A percentile compares a stretch with the other conserved stretches of the same genome.
Conservation (phyloP, 2,329 filamentous ascomycete genomes). For the Botrytis medusae region DNA sequence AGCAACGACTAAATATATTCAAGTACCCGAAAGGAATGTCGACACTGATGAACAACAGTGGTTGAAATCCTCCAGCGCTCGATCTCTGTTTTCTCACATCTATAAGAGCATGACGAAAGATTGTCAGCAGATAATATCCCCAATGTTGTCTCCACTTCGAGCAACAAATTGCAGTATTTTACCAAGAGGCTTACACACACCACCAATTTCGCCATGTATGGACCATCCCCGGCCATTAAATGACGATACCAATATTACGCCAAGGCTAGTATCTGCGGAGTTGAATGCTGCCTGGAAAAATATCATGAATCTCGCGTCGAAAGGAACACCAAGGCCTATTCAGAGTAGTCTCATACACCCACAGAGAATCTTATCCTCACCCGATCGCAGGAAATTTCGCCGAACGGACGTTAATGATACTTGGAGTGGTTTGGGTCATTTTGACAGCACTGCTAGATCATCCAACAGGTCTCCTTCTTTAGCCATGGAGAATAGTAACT, state of each 20-base stretch:
- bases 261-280: background rate
- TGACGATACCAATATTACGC: background rate
- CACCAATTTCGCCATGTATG: background rate
- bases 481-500: background rate
- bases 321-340: background rate
- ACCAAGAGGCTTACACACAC: background rate
- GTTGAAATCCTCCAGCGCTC: background rate
- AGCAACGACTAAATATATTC: conserved; percentile 23
- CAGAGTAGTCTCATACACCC: background rate
- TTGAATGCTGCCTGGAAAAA: background rate
- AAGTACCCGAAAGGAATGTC: conserved; percentile 24
- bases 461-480: background rate
- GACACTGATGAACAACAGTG: background rate
- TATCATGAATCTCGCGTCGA: background rate
- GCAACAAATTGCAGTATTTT: background rate
- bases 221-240: background rate
- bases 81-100: background rate
- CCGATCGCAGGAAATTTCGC: background rate
- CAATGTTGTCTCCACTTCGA: background rate
- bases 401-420: background rate
- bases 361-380: background rate
- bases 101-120: background rate
- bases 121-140: background rate
- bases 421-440: background rate
- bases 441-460: background rate